Conservation (phyloP, 345 rosid genomes). For the Pistacia atlantica region DNA sequence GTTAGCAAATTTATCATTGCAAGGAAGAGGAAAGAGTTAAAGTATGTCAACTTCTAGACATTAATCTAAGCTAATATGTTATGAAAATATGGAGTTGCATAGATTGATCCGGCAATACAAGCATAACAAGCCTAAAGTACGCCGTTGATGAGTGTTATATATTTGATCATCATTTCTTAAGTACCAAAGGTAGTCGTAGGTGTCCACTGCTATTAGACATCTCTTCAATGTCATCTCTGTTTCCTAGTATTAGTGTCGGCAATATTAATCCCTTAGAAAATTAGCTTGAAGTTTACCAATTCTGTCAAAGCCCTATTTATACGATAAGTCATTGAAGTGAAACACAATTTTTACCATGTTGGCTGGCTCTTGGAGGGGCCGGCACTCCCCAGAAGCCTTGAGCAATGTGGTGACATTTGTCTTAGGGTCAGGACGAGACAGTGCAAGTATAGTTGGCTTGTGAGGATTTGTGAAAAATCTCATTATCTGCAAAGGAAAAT, state of each 20-base stretch:
- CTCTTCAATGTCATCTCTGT: constrained; percentile 72
- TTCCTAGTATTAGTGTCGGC: constrained; percentile 67
- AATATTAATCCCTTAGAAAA: constrained; percentile 13
- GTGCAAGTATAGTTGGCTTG: constrained; percentile 85
- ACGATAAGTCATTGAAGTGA: neutral
- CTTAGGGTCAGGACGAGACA: constrained; percentile 94
- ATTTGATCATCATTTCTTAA: neutral
- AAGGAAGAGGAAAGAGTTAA: constrained; percentile 7
- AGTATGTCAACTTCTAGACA: neutral
- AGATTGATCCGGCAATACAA: neutral
- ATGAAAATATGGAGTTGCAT: neutral
- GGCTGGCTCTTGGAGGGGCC: constrained; percentile 80
- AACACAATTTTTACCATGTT: constrained; percentile 58
- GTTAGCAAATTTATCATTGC: constrained; percentile 28
- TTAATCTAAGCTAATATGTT: neutral
- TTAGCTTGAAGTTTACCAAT: constrained; percentile 11
- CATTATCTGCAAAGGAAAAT: constrained; percentile 59
- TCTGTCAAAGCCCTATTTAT: neutral
- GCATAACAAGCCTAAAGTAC: neutral
- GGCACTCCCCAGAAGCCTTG: constrained; percentile 92
- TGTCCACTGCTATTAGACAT: constrained; percentile 49
- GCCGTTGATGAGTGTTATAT: neutral
- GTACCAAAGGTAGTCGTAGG: neutral
- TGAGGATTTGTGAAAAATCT: constrained; percentile 89
- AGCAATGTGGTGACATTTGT: constrained; percentile 86